Evolutionary conservation across 169 alveolate species (phyloP).

Genomic region (Eimeria zaria): DNA sequence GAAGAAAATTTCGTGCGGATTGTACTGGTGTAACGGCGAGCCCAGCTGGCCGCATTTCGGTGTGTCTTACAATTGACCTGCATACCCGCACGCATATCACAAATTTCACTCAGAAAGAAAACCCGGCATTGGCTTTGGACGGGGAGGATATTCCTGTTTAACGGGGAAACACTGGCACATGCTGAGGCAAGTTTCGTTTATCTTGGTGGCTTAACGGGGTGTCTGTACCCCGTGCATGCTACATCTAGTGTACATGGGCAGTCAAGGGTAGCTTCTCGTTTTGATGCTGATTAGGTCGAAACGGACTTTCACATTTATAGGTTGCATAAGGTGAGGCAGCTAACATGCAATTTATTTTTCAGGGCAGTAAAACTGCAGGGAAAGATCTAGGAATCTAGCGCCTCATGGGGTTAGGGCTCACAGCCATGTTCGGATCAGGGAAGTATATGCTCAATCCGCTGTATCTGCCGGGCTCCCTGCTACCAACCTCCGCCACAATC

Average conservation of each 20-base stretch:
- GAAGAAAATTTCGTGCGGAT: constrained; percentile 63
- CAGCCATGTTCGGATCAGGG: constrained; percentile 86
- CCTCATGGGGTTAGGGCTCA: constrained; percentile 8
- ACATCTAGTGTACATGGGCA: too few relatives aligned
- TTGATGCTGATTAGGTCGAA: background rate
- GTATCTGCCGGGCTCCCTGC: constrained; percentile 74
- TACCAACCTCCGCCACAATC: constrained; percentile 79
- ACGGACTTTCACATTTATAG: background rate
- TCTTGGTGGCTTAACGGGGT: background rate
- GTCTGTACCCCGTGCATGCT: too few relatives aligned
- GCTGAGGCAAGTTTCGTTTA: background rate
- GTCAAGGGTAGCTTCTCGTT: too few relatives aligned
- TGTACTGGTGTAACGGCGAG: constrained; percentile 52
- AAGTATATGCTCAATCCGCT: constrained; percentile 87
- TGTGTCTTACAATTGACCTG: constrained; percentile 57
- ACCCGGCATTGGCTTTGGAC: background rate
- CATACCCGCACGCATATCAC: background rate
- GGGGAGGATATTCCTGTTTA: background rate
- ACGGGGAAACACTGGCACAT: too few relatives aligned
- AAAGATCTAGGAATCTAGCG: background rate
- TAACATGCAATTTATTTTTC: background rate
- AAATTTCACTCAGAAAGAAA: background rate
- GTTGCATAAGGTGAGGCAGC: background rate
- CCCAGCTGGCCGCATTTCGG: constrained; percentile 66
- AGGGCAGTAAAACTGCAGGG: background rate